Percentiles rank a stretch among this genome's conserved stretches.
These are phyloP conservation scores for Carex scoparia DNA, from an alignment of 176 grass and related monocot genomes.

Conservation along the genomic window DNA sequence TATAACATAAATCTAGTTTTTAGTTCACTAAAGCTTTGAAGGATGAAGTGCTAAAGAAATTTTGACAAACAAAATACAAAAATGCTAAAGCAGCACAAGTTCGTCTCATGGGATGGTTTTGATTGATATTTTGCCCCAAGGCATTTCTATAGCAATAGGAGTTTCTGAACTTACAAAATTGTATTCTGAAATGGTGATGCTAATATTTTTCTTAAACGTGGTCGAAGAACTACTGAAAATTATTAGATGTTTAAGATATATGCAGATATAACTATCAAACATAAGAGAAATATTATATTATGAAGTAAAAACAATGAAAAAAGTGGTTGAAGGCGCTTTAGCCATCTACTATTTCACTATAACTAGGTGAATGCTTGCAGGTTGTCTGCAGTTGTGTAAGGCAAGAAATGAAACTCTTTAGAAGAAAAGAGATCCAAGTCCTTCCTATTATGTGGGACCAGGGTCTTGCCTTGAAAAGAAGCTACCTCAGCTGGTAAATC, in stretches of 20 bases:
- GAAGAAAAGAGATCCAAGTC: constrained; percentile 56
- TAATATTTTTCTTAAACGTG: neutral
- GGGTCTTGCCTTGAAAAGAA: constrained; percentile 57
- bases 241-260: neutral
- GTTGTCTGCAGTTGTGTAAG: constrained; percentile 77
- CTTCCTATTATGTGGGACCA: constrained; percentile 72
- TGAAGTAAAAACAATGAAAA: neutral
- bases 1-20: neutral
- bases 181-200: neutral
- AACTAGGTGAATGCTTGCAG: constrained; percentile 92
- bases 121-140: neutral
- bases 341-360: constrained; percentile 37
- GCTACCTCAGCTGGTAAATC: constrained; percentile 83
- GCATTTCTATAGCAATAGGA: neutral
- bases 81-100: neutral
- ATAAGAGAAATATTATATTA: neutral
- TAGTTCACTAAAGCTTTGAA: neutral
- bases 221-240: neutral
- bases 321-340: constrained; percentile 30
- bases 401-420: constrained; percentile 69
- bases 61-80: neutral
- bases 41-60: neutral
- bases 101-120: neutral
- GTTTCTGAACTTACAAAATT: neutral
- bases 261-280: neutral